Evolutionary conservation across 2,329 filamentous ascomycete genomes (phyloP), one percentile per base, ranked within the genome.

Genomic region (Ophiosphaerella herpotricha): DNA sequence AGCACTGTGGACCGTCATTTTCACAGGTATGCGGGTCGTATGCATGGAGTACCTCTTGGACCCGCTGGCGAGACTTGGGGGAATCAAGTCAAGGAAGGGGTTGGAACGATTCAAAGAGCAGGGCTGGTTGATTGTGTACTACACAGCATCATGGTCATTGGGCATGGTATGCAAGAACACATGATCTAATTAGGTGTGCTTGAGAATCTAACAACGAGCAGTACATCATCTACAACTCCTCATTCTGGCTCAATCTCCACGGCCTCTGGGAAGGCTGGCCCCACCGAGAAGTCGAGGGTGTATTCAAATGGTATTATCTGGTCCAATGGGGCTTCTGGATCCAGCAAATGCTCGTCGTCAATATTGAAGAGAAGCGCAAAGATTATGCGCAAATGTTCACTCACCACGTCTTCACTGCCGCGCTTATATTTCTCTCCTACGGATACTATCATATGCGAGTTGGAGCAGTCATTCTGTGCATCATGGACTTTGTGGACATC

Each of bases 351-450:
- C 79, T 97, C 29, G 90, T 97, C 50, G 90, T 97, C 71, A 88
- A 97, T 75, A 91, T 97, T 52, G 94, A 99, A 75, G 90, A 95
- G 75, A 85, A 89, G 59, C 85, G 94, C 66, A 97, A 97, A 77
- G 94, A 99, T 66, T 88, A 97, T 75, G 89, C 85, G 78, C 93
- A 97, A 75, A 97, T 97, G 94, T 85, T 97, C 61, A 87, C 85
- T 14, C 94, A 97, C 74, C 94, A 99, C 76, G 84, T 97, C 69
- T 86, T 97, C 70, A 99, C 94, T 16, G 90, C 87, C 66, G 78
- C 80, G 5, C 84, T 99, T 38, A 86, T 99, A 57, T 85, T 86
- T 49, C 82, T 86, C 29, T 93, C 89, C 58, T 97, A 97, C 72
- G 84, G 86, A 59, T 96, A 95, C 72, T 87, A 93, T 68, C 86